Evolutionary conservation across 192 early-diverging fungal species (phyloP).

Genomic region (Backusella circina): DNA sequence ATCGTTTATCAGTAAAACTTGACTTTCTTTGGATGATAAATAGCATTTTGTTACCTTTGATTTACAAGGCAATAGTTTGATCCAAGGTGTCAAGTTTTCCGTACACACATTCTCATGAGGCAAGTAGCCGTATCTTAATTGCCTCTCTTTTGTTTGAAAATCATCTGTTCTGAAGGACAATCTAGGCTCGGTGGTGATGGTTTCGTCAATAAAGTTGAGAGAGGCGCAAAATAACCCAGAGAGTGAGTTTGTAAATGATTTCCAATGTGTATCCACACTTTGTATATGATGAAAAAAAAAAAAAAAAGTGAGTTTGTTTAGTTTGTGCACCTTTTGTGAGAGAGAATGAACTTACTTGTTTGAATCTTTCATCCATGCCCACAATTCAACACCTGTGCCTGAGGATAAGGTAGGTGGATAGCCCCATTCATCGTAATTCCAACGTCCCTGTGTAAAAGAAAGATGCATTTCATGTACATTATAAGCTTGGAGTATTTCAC

Average conservation of each 20-base stretch:
- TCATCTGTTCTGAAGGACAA: slow-evolving; percentile 50
- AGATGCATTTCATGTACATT: slow-evolving; percentile 79
- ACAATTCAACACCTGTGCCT: slow-evolving; percentile 74
- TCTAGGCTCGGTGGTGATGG: slow-evolving; percentile 61
- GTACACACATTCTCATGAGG: slow-evolving; percentile 96
- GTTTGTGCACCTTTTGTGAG: too few relatives aligned
- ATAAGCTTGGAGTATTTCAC: slow-evolving; percentile 75
- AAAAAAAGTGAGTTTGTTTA: too few relatives aligned
- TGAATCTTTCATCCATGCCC: slow-evolving; percentile 57
- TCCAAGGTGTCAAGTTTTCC: slow-evolving; percentile 97
- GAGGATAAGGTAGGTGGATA: slow-evolving; percentile 53
- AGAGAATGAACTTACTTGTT: slow-evolving; percentile 8
- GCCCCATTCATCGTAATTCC: slow-evolving; percentile 81
- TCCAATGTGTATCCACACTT: slow-evolving; percentile 77
- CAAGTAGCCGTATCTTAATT: slow-evolving; percentile 73
- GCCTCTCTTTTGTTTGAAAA: neutral
- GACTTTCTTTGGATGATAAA: neutral
- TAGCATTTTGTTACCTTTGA: slow-evolving; percentile 52
- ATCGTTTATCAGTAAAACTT: neutral
- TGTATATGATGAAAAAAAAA: neutral
- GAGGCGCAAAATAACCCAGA: slow-evolving; percentile 96
- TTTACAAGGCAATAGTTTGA: slow-evolving; percentile 94
- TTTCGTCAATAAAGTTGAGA: slow-evolving; percentile 87
- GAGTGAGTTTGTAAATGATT: slow-evolving; percentile 82
- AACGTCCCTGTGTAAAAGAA: slow-evolving; percentile 87